Percentiles rank a stretch among this genome's conserved stretches.
These are phyloP conservation scores for Talaromyces thailandensis DNA, from an alignment of 495 filamentous ascomycete species.

Conservation along the genomic window DNA sequence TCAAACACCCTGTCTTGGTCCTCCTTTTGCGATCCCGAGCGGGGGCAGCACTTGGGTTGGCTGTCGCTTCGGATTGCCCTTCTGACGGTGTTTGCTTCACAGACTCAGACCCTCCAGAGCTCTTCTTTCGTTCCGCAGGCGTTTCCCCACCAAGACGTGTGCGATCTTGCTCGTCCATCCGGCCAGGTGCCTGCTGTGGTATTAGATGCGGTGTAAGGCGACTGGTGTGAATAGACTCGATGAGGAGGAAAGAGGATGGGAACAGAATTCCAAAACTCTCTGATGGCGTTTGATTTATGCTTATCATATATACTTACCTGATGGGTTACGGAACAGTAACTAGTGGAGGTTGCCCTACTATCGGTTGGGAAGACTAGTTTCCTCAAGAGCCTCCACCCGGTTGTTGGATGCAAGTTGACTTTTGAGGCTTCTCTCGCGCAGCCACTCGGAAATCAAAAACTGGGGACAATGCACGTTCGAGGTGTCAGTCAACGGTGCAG, in stretches of 20 bases:
- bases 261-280: not conserved
- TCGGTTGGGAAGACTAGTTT: not conserved
- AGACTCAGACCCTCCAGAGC: not conserved
- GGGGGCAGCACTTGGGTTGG: constrained; percentile 11
- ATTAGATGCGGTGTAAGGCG: not conserved
- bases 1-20: constrained; percentile 95
- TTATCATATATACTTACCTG: not conserved
- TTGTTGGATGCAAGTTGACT: not conserved
- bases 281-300: not conserved
- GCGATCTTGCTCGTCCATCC: constrained; percentile 1
- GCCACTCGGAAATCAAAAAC: not conserved
- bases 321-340: not conserved
- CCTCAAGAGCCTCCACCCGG: not conserved
- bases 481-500: not conserved
- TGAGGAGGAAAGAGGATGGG: not conserved
- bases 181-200: not conserved
- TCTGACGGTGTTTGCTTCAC: not conserved
- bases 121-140: not conserved
- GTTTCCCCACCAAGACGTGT: not conserved
- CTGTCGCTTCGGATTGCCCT: constrained; percentile 3
- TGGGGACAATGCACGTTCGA: not conserved
- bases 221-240: not conserved
- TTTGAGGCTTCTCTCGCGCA: not conserved
- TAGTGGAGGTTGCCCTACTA: not conserved
- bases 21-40: constrained; percentile 47